These are phyloP conservation scores for Globisporangium barbulae DNA, from an alignment of 352 stramenopile species.

Conservation along the genomic window DNA sequence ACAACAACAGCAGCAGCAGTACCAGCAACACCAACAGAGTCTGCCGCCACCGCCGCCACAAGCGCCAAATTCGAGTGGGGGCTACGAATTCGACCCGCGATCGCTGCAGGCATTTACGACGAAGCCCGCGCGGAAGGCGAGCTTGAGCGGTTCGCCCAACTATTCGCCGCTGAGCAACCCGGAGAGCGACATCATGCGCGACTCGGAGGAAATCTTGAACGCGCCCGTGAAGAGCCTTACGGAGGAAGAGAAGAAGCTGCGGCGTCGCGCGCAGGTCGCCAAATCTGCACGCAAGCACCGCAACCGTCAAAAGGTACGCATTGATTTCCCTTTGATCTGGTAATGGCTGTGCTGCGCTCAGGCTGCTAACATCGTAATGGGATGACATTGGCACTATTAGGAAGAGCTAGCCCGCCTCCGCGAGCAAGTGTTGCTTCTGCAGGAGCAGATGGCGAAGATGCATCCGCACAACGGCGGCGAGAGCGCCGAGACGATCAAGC, in stretches of 20 bases:
- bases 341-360: not conserved
- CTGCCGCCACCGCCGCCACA: conserved; percentile 14
- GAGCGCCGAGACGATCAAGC: conserved; percentile 39
- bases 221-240: conserved; percentile 78
- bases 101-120: conserved; percentile 22
- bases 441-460: conserved; percentile 81
- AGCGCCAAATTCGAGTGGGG: not conserved
- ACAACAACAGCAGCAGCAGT: conserved; percentile 22
- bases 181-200: conserved; percentile 33
- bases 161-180: conserved; percentile 45
- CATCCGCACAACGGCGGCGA: conserved; percentile 34
- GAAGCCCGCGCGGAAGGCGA: conserved; percentile 10
- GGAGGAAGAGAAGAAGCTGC: conserved; percentile 82
- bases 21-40: conserved; percentile 21
- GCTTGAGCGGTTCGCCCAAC: conserved; percentile 29
- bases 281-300: conserved; percentile 82
- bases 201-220: conserved; percentile 80
- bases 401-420: conserved; percentile 69
- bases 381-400: conserved; percentile 5
- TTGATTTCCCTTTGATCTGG: not conserved
- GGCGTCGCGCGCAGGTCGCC: conserved; percentile 71
- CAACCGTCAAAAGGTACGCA: conserved; percentile 62
- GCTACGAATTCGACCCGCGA: conserved; percentile 20
- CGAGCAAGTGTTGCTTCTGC: conserved; percentile 69
- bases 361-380: too few relatives aligned